Evolutionary conservation across 495 filamentous ascomycete genomes (phyloP).

Genomic region (Xylaria flabelliformis): DNA sequence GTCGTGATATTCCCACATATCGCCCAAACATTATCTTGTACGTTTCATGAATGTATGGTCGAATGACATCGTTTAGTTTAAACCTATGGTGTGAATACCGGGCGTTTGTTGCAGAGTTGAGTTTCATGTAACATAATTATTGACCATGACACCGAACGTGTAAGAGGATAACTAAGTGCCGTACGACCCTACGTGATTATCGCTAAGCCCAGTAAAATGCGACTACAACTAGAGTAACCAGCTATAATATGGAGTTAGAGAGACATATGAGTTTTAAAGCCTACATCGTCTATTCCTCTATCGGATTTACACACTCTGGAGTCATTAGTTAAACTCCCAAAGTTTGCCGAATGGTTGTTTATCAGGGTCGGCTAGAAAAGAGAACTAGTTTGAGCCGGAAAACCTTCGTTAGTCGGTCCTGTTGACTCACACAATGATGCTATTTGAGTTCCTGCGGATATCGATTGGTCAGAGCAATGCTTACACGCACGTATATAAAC

Average conservation of each 20-base stretch:
- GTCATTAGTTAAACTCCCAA: background rate
- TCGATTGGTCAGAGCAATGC: background rate
- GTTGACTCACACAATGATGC: background rate
- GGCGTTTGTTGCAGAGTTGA: background rate
- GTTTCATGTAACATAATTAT: constrained; percentile 17
- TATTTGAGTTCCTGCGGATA: background rate
- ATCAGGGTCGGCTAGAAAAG: background rate
- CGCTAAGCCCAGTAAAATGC: background rate
- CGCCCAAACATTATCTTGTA: background rate
- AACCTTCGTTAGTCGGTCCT: background rate
- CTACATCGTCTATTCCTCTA: background rate
- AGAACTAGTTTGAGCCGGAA: background rate
- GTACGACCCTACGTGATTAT: background rate
- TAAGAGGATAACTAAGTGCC: background rate
- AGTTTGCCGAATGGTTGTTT: background rate
- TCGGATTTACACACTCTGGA: background rate
- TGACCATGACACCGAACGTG: background rate
- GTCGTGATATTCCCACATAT: background rate
- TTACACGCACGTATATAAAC: background rate
- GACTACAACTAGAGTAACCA: background rate
- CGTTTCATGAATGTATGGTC: constrained; percentile 16
- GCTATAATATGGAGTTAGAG: background rate
- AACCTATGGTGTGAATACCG: background rate
- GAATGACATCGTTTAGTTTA: background rate
- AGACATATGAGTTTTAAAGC: background rate